phyloP scores from a whole-genome alignment of 306 rosid species.

The Datisca glomerata region DNA sequence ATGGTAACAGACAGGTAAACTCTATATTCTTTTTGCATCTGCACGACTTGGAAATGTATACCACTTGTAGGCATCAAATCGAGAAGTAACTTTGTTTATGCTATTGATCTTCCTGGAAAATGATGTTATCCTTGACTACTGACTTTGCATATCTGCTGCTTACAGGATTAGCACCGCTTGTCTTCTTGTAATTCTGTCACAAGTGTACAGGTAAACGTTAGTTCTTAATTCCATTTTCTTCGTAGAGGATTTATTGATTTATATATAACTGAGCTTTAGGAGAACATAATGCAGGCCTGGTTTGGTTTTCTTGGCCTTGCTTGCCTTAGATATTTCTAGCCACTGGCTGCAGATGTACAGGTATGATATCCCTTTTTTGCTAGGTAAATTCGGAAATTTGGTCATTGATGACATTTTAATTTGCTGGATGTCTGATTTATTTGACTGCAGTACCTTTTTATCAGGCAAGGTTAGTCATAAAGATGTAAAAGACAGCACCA shows the following conservation, averaged over 20 bases:
- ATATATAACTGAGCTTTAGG: constrained; percentile 23
- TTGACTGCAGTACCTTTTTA: constrained; percentile 75
- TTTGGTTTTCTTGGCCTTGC: constrained; percentile 38
- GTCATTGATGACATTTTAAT: not conserved
- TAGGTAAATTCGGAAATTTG: constrained; percentile 1
- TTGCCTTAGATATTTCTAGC: constrained; percentile 90
- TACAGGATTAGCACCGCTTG: constrained; percentile 96
- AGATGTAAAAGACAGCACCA: constrained; percentile 96
- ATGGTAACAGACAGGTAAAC: constrained; percentile 89
- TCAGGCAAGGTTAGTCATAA: constrained; percentile 88
- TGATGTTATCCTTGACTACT: constrained; percentile 8
- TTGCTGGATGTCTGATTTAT: constrained; percentile 11
- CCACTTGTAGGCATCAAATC: no score
- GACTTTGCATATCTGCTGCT: constrained; percentile 20
- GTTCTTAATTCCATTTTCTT: not conserved
- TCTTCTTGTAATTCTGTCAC: constrained; percentile 85
- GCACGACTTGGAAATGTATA: no score
- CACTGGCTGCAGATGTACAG: constrained; percentile 99
- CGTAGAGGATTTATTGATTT: constrained; percentile 2
- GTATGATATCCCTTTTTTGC: constrained; percentile 34
- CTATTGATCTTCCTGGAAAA: constrained; percentile 4
- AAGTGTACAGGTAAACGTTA: constrained; percentile 58
- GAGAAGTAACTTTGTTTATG: no score
- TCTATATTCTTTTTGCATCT: constrained; percentile 3
- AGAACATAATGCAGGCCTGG: constrained; percentile 51